Evolutionary conservation across 371 early-diverging fungal species (phyloP).

Genomic region (Rhizopus microsporus): DNA sequence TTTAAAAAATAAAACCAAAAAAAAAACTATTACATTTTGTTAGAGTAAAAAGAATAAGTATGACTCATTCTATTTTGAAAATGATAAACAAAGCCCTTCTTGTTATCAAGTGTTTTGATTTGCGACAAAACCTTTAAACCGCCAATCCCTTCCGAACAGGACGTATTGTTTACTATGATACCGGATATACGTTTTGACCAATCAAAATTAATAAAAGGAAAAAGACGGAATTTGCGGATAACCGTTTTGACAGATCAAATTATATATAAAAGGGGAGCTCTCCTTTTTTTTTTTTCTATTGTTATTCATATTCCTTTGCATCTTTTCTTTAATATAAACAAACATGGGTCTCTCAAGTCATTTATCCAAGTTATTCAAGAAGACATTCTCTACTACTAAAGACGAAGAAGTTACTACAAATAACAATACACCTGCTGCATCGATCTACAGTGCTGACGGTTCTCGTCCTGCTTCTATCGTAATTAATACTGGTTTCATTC

Average conservation of each 20-base stretch:
- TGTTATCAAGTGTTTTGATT: too few relatives aligned
- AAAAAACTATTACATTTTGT: too few relatives aligned
- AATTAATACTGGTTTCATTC: conserved; percentile 22
- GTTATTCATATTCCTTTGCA: background rate
- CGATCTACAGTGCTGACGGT: conserved; percentile 12
- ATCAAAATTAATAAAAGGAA: too few relatives aligned
- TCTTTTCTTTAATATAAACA: background rate
- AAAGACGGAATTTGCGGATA: conserved; percentile 6
- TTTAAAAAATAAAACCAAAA: too few relatives aligned
- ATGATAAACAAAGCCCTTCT: too few relatives aligned
- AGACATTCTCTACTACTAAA: conserved; percentile 13
- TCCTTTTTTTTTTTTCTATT: background rate
- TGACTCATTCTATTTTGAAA: too few relatives aligned
- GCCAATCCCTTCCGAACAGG: background rate
- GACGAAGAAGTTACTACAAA: conserved; percentile 13
- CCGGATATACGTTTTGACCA: conserved; percentile 4
- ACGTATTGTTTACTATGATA: background rate
- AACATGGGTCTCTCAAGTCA: conserved; percentile 20
- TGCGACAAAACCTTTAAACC: background rate
- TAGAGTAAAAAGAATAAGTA: too few relatives aligned
- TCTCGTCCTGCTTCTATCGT: conserved; percentile 9
- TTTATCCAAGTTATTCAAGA: conserved; percentile 24
- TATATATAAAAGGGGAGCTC: background rate
- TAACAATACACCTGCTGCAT: conserved; percentile 3
- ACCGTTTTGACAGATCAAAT: conserved; percentile 1